phyloP scores from a whole-genome alignment of 352 stramenopile genomes.

The Globisporangium spinosum region DNA sequence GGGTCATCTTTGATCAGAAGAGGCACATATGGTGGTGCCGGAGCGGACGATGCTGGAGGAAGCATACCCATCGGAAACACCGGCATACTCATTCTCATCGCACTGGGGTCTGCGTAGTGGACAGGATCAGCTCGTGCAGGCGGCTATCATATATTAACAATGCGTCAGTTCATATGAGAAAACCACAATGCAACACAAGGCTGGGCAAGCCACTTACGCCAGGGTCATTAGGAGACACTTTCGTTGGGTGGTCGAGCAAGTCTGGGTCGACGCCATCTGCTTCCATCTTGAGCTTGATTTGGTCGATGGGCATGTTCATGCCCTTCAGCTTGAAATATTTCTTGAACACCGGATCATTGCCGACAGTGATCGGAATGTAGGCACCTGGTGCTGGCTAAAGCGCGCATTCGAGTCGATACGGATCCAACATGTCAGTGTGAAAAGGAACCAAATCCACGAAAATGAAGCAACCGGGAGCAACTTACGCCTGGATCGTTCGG shows the following conservation, averaged over 20 bases:
- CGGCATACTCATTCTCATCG: constrained; percentile 28
- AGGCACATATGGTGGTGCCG: constrained; percentile 48
- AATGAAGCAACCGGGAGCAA: constrained; percentile 5
- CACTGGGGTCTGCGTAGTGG: constrained; percentile 2
- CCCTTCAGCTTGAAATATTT: constrained; percentile 88
- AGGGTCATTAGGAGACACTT: constrained; percentile 72
- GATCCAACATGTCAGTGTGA: neutral
- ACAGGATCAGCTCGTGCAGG: constrained; percentile 7
- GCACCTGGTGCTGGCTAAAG: constrained; percentile 53
- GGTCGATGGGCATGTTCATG: constrained; percentile 76
- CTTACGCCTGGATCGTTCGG: constrained; percentile 75
- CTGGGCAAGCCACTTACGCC: constrained; percentile 39
- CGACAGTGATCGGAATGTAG: constrained; percentile 67
- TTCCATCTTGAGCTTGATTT: constrained; percentile 89
- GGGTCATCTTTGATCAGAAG: constrained; percentile 75
- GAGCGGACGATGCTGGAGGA: constrained; percentile 9
- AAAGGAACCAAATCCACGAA: neutral
- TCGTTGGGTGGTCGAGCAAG: constrained; percentile 59
- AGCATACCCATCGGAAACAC: constrained; percentile 24
- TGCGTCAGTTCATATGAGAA: neutral
- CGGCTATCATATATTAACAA: constrained; percentile 22
- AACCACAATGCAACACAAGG: neutral
- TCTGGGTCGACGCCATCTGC: constrained; percentile 64
- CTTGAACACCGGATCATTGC: constrained; percentile 73
- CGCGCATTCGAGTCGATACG: constrained; percentile 4